phyloP scores from a whole-genome alignment of 257 asterid genomes.

The Echium plantagineum region DNA sequence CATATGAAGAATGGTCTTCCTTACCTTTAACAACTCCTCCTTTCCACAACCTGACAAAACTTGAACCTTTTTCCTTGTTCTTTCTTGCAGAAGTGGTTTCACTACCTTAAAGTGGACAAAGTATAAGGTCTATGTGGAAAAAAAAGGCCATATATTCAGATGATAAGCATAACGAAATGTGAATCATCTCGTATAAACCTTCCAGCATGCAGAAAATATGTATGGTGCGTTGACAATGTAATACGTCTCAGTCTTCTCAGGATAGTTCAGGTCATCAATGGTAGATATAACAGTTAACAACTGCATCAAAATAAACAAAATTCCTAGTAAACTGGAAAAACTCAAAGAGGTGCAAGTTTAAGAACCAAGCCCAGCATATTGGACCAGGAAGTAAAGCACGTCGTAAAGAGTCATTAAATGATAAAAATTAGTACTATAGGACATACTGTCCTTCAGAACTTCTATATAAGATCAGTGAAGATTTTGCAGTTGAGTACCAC shows the following conservation, averaged over 20 bases:
- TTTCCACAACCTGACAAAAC: conserved; percentile 30
- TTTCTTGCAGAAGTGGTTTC: conserved; percentile 78
- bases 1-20: neutral
- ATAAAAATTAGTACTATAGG: no score
- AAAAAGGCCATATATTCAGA: neutral
- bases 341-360: neutral
- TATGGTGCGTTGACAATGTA: conserved; percentile 89
- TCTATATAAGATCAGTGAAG: no score
- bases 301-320: conserved; percentile 34
- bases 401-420: no score
- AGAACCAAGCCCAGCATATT: no score
- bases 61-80: conserved; percentile 39
- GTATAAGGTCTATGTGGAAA: neutral
- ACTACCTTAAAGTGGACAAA: conserved; percentile 46
- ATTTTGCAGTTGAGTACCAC: no score
- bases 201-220: conserved; percentile 94
- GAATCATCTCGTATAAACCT: conserved; percentile 30
- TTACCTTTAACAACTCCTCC: conserved; percentile 33
- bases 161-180: neutral
- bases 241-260: conserved; percentile 84
- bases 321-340: neutral
- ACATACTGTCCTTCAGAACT: no score
- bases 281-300: conserved; percentile 66
- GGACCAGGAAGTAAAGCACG: no score
- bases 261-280: conserved; percentile 83